These are phyloP conservation scores for Cytospora schulzeri DNA, from an alignment of 2,329 filamentous ascomycete genomes.

Conservation along the genomic window DNA sequence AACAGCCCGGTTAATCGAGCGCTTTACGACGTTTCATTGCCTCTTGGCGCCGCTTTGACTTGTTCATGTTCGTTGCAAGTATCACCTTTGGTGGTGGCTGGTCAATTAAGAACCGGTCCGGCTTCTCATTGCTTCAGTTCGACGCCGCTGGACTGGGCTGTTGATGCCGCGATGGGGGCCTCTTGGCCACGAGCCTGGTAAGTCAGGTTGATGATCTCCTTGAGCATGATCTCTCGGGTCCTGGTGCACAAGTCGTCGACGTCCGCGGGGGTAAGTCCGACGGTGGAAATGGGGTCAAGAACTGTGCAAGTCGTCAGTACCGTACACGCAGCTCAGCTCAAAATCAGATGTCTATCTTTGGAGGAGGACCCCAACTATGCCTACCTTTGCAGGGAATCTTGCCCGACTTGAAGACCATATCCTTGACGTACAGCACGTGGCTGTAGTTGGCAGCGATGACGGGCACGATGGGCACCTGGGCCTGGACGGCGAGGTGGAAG, in stretches of 20 bases:
- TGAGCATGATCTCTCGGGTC: constrained; percentile 75
- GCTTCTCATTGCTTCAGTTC: constrained; percentile 26
- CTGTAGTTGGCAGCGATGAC: constrained; percentile 81
- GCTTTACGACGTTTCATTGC: no score
- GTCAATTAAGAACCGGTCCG: background rate
- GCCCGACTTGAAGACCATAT: constrained; percentile 66
- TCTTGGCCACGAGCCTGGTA: constrained; percentile 48
- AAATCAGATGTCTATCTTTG: background rate
- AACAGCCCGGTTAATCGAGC: background rate
- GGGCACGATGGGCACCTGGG: constrained; percentile 89
- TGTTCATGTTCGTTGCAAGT: background rate
- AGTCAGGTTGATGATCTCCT: constrained; percentile 60
- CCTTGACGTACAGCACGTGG: constrained; percentile 67
- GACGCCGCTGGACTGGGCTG: constrained; percentile 26
- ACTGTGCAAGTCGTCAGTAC: constrained; percentile 51
- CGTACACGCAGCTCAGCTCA: background rate
- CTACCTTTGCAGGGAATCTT: constrained; percentile 75
- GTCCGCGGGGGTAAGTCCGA: constrained; percentile 71
- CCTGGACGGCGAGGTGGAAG: constrained; percentile 93
- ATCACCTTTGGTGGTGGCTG: background rate
- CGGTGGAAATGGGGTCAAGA: constrained; percentile 77
- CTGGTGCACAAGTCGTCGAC: constrained; percentile 72
- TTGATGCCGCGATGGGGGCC: constrained; percentile 25
- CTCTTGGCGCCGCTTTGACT: background rate
- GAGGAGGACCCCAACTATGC: constrained; percentile 35